These are phyloP conservation scores for Karstenula rhodostoma DNA, from an alignment of 2,329 filamentous ascomycete species.

Conservation along the genomic window DNA sequence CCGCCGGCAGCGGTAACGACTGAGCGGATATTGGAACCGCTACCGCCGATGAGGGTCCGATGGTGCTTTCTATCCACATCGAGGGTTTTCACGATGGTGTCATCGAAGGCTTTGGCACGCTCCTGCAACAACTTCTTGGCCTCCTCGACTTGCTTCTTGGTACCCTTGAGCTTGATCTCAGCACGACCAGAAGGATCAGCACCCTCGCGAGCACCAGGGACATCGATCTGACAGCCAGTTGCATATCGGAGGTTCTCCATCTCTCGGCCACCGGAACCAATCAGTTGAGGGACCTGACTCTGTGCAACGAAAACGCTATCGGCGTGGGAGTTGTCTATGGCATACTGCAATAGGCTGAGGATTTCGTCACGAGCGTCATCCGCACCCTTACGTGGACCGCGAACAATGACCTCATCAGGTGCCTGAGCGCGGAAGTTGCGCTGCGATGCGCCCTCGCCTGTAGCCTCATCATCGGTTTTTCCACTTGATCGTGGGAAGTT, in stretches of 20 bases:
- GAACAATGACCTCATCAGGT: constrained; percentile 87
- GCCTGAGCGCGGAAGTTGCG: constrained; percentile 75
- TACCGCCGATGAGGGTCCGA: constrained; percentile 84
- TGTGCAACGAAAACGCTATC: constrained; percentile 86
- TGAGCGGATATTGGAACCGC: constrained; percentile 83
- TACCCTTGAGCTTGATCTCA: constrained; percentile 91
- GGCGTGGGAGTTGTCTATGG: constrained; percentile 84
- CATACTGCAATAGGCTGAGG: constrained; percentile 84
- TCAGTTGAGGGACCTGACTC: constrained; percentile 91
- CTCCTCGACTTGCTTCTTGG: constrained; percentile 86
- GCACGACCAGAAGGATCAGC: constrained; percentile 72
- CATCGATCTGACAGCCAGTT: constrained; percentile 89
- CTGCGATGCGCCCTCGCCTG: constrained; percentile 66
- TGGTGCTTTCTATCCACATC: constrained; percentile 97
- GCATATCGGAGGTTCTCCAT: constrained; percentile 88
- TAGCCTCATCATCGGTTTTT: constrained; percentile 76
- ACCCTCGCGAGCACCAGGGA: constrained; percentile 80
- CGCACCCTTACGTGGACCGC: constrained; percentile 90
- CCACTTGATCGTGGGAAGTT: constrained; percentile 82
- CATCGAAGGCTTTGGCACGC: constrained; percentile 85
- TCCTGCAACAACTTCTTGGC: constrained; percentile 91
- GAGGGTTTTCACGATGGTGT: constrained; percentile 83
- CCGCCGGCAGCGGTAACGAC: constrained; percentile 90
- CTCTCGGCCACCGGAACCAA: constrained; percentile 87
- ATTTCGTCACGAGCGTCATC: constrained; percentile 93